phyloP scores from a whole-genome alignment of 2,329 filamentous ascomycete species.

The Colletotrichum gloeosporioides region DNA sequence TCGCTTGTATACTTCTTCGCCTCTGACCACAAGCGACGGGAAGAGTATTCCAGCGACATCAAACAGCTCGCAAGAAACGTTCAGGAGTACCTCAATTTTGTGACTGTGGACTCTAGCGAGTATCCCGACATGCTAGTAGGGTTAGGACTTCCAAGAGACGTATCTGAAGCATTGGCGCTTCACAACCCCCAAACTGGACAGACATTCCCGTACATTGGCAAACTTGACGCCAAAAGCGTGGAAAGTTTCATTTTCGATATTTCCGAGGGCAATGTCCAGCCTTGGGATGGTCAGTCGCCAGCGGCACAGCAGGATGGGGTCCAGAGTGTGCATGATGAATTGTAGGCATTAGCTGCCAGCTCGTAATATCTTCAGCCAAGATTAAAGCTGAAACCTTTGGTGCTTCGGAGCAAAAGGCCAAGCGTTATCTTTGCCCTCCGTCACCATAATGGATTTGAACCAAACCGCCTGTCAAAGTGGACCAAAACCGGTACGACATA shows the following conservation, averaged over 20 bases:
- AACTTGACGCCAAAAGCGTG: conserved; percentile 37
- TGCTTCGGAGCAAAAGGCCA: not conserved
- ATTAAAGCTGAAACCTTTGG: not conserved
- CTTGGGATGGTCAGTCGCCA: conserved; percentile 35
- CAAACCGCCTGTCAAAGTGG: not conserved
- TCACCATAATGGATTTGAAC: not conserved
- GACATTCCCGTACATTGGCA: conserved; percentile 41
- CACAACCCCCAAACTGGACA: conserved; percentile 49
- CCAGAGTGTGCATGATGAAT: not conserved
- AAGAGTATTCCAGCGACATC: conserved; percentile 38
- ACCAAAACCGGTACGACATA: not conserved
- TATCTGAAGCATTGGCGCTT: conserved; percentile 45
- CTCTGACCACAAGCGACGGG: conserved; percentile 30
- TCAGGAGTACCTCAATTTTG: conserved; percentile 51
- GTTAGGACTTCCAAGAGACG: conserved; percentile 47
- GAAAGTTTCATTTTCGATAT: conserved; percentile 50
- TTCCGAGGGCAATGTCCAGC: conserved; percentile 42
- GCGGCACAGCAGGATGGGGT: not conserved
- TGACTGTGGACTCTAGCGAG: conserved; percentile 49
- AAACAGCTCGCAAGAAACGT: conserved; percentile 47
- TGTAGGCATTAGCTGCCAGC: not conserved
- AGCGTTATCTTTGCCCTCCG: not conserved
- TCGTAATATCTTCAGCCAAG: not conserved
- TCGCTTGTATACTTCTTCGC: conserved; percentile 39
- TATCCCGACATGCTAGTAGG: conserved; percentile 46